These are phyloP conservation scores for Suzukiozyma palmioleophila DNA, from an alignment of 1,139 yeast genomes.

Conservation along the genomic window DNA sequence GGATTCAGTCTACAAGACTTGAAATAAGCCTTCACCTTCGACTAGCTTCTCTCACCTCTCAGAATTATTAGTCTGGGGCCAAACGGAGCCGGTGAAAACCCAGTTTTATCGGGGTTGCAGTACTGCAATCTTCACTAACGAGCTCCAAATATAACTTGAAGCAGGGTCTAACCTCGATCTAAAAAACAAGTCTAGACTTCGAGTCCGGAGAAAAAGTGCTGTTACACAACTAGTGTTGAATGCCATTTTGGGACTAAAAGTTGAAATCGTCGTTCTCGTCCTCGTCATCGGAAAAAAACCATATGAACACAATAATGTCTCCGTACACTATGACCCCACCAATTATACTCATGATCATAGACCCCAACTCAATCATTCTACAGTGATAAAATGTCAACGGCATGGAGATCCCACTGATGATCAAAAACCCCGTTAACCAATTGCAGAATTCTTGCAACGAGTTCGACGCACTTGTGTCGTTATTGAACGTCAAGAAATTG, in stretches of 20 bases:
- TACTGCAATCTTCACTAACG: too few species aligned
- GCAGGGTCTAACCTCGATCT: too few species aligned
- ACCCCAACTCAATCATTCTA: slow-evolving; percentile 49
- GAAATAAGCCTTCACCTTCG: too few species aligned
- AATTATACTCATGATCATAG: slow-evolving; percentile 58
- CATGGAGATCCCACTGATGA: slow-evolving; percentile 63
- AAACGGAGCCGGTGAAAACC: too few species aligned
- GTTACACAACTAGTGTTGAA: too few species aligned
- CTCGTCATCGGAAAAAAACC: slow-evolving; percentile 61
- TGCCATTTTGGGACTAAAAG: slow-evolving; percentile 18
- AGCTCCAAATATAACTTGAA: too few species aligned
- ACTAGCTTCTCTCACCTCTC: too few species aligned
- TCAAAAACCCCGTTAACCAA: slow-evolving; percentile 60
- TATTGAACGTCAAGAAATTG: slow-evolving; percentile 64
- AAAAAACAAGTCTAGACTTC: too few species aligned
- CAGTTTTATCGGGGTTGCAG: too few species aligned
- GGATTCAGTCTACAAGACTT: too few species aligned
- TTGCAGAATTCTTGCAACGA: slow-evolving; percentile 57
- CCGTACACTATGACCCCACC: slow-evolving; percentile 74
- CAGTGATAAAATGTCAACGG: slow-evolving; percentile 66
- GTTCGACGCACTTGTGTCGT: slow-evolving; percentile 37
- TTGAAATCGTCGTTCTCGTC: slow-evolving; percentile 53
- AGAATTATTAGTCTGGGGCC: too few species aligned
- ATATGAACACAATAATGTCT: slow-evolving; percentile 63
- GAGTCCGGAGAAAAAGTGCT: too few species aligned